Conservation (phyloP, 202 grass and related monocot species). For the Cymbopogon flexuosus region DNA sequence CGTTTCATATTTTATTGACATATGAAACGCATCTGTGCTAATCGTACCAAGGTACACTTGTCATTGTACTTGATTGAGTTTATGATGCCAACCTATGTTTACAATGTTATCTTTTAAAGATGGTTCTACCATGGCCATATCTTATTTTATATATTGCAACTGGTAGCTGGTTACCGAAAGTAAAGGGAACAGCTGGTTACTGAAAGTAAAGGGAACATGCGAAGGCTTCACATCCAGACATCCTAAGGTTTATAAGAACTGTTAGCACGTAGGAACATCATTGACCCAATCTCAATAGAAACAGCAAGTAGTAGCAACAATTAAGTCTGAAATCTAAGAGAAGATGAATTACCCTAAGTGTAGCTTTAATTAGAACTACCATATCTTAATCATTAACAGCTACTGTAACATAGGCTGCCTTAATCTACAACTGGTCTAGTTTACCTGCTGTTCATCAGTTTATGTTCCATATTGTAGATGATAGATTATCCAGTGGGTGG, state of each 20-base stretch:
- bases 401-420: constrained; percentile 19
- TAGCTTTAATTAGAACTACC: constrained; percentile 8
- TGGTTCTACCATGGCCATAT: constrained; percentile 11
- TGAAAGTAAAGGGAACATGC: constrained; percentile 15
- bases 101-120: neutral
- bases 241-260: constrained; percentile 9
- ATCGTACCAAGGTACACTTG: neutral
- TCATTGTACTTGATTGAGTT: constrained; percentile 35
- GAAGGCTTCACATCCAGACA: neutral
- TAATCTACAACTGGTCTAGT: neutral
- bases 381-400: constrained; percentile 15
- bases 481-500: constrained; percentile 14
- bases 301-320: neutral
- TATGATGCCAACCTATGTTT: constrained; percentile 29
- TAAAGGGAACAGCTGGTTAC: constrained; percentile 3
- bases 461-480: neutral
- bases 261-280: neutral
- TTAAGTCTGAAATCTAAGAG: neutral
- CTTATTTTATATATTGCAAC: constrained; percentile 12
- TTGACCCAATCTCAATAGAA: constrained; percentile 3
- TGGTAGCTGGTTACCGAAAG: constrained; percentile 9
- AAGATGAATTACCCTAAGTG: neutral
- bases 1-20: constrained; percentile 5
- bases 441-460: constrained; percentile 17
- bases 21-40: neutral